Conservation (phyloP, 257 asterid genomes). For the Gardenia jasminoides region DNA sequence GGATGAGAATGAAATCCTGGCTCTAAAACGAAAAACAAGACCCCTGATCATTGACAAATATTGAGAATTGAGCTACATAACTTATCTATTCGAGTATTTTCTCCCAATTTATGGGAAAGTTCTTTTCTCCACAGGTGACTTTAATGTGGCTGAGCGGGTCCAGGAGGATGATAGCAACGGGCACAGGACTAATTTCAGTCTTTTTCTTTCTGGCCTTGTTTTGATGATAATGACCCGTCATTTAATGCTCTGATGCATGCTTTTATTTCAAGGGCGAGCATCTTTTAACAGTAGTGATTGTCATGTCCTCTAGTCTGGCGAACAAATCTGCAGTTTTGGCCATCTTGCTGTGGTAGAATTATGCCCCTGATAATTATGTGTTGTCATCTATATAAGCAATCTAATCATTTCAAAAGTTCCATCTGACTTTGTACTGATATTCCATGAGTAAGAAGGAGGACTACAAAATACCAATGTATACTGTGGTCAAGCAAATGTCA, state of each 20-base stretch:
- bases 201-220: constrained; percentile 30
- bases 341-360: background rate
- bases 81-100: background rate
- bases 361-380: background rate
- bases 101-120: background rate
- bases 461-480: too few relatives aligned
- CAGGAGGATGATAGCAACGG: constrained; percentile 35
- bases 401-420: background rate
- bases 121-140: constrained; percentile 45
- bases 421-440: background rate
- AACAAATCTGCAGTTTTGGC: background rate
- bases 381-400: background rate
- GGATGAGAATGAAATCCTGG: background rate
- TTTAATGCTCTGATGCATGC: constrained; percentile 16
- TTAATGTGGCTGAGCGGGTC: constrained; percentile 55
- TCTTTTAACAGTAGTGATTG: background rate
- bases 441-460: too few relatives aligned
- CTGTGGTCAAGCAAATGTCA: background rate
- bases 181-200: constrained; percentile 15
- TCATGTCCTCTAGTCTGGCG: too few relatives aligned
- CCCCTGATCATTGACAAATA: background rate
- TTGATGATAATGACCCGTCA: constrained; percentile 21
- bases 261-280: background rate
- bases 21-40: background rate
- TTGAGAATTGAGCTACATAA: too few relatives aligned